Base-by-base conservation (phyloP, 2,329 filamentous ascomycete genomes). In the Aphanoascus verrucosus region DNA sequence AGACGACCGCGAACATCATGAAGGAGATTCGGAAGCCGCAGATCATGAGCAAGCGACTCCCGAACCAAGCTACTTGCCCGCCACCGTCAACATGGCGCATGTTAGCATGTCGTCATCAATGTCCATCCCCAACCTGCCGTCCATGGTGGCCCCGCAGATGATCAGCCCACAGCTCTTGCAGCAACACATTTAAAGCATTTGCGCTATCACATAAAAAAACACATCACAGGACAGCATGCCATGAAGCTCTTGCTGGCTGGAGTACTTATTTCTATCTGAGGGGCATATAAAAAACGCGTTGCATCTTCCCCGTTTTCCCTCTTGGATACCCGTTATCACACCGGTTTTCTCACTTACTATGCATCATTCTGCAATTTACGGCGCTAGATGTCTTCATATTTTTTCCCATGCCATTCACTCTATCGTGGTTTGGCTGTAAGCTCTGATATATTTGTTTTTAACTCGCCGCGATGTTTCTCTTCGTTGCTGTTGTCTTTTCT, bases 1-100 rank as follows among this genome's bases (percentile, higher is more conserved):
- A 54, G 89, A 94, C 62, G 88, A 94, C 44, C 82, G 91, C 61
- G 88, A 94, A 64, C 86, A 93, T 52, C 88, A 91, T 56, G 88
- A 94, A 60, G 87, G 93, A 61, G 86, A 90, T 31, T 82, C 91
- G 53, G 85, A 85, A 50, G 84, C 87, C 38, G 79, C 90, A 28
- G 87, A 88, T 58, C 86, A 90, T 59, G 82, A 85, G 15, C 89
- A 86, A 11, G 85, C 87, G 14, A 82, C 43, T 6, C 35, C 49
- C 34, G 47, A 48, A n/a, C 11, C 47, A 6, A 56, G 54, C n/a
- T 64, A 63, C 35, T 52, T 66, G 17, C 62, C 65, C 11, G 62
- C 57, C 41, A 58, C 50, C 56, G 59, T 67, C 23, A 66, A 62
- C 58, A 66, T 69, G 62, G 57, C 65, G 8, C 57, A 58, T 37